These are phyloP conservation scores for Cordyceps cicadae DNA, from an alignment of 2,329 filamentous ascomycete genomes.

Conservation along the genomic window DNA sequence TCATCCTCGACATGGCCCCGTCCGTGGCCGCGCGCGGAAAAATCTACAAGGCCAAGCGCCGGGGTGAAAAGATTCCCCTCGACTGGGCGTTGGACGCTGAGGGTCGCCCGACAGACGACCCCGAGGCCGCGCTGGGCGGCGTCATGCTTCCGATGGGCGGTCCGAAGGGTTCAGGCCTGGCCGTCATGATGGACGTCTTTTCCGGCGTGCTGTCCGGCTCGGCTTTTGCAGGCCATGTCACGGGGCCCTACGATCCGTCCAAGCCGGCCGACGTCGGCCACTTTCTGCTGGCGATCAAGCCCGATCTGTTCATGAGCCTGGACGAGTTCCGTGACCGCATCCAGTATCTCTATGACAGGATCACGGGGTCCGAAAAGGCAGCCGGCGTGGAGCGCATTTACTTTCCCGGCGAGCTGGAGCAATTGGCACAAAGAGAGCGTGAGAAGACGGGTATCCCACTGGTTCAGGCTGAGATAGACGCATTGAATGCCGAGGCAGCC, in stretches of 20 bases:
- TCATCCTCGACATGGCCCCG: conserved; percentile 70
- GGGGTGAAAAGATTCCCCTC: conserved; percentile 59
- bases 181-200: conserved; percentile 87
- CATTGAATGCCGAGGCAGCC: conserved; percentile 45
- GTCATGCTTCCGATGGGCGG: conserved; percentile 85
- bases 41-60: conserved; percentile 59
- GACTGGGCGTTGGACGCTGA: conserved; percentile 71
- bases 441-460: conserved; percentile 50
- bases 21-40: conserved; percentile 63
- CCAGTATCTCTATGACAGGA: conserved; percentile 44
- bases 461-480: conserved; percentile 46
- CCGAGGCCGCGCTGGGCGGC: conserved; percentile 59
- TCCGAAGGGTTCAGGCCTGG: conserved; percentile 67
- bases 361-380: conserved; percentile 46
- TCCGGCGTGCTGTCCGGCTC: conserved; percentile 70
- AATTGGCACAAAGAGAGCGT: conserved; percentile 42
- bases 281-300: conserved; percentile 64
- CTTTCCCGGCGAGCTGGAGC: conserved; percentile 56
- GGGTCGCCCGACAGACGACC: conserved; percentile 62
- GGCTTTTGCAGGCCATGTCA: conserved; percentile 71
- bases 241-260: conserved; percentile 65
- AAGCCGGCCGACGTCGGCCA: conserved; percentile 64
- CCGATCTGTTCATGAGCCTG: conserved; percentile 63
- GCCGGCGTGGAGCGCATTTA: conserved; percentile 50
- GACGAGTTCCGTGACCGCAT: conserved; percentile 61